phyloP scores from a whole-genome alignment of 2,329 filamentous ascomycete species.

The Thermoascus crustaceus region DNA sequence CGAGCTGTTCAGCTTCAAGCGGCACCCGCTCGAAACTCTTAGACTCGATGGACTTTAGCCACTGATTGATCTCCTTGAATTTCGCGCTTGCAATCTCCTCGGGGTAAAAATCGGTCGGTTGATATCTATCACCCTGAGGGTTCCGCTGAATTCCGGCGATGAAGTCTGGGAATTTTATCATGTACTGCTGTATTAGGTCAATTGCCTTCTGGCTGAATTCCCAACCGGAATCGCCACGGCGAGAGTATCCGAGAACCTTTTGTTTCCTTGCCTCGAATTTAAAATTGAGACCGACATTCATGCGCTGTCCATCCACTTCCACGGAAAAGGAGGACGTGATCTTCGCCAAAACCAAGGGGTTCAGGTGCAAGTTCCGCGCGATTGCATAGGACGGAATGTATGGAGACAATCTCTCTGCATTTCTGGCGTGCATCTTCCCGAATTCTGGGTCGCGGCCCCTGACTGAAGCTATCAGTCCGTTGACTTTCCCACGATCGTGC shows the following conservation, averaged over 20 bases:
- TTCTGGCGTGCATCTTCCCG: slow-evolving; percentile 61
- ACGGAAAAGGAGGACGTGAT: slow-evolving; percentile 92
- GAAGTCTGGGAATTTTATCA: slow-evolving; percentile 91
- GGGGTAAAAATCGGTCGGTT: slow-evolving; percentile 79
- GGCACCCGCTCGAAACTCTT: slow-evolving; percentile 94
- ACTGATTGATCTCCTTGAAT: slow-evolving; percentile 87
- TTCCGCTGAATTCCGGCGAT: slow-evolving; percentile 81
- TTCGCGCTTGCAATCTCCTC: slow-evolving; percentile 63
- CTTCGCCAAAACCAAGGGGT: slow-evolving; percentile 84
- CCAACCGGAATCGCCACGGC: slow-evolving; percentile 80
- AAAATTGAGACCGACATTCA: slow-evolving; percentile 89
- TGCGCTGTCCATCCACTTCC: slow-evolving; percentile 66
- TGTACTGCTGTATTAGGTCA: slow-evolving; percentile 74
- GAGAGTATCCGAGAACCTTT: slow-evolving; percentile 92
- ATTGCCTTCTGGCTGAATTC: slow-evolving; percentile 87
- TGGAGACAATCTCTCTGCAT: slow-evolving; percentile 60
- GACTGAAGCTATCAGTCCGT: slow-evolving; percentile 66
- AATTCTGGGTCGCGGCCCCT: slow-evolving; percentile 74
- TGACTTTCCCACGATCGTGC: slow-evolving; percentile 66
- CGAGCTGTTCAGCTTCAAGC: slow-evolving; percentile 89
- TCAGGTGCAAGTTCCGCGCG: slow-evolving; percentile 69
- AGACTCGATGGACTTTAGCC: slow-evolving; percentile 85
- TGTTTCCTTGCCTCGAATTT: slow-evolving; percentile 95
- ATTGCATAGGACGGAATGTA: slow-evolving; percentile 88
- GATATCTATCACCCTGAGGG: slow-evolving; percentile 74